phyloP scores from a whole-genome alignment of 129 eudicot genomes.

The Artemisia annua region DNA sequence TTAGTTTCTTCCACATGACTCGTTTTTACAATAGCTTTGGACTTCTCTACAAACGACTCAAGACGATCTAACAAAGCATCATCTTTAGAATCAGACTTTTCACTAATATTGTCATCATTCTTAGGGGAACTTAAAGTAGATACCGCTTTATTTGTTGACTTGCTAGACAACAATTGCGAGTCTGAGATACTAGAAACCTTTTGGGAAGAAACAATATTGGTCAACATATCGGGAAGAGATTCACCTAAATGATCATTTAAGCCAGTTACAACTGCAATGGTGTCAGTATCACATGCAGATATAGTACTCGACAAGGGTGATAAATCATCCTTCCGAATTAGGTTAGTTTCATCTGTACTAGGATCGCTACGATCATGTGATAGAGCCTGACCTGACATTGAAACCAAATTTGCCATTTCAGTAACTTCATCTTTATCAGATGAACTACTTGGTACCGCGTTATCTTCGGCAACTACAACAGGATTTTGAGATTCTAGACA shows the following conservation, averaged over 20 bases:
- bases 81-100: slow-evolving; percentile 32
- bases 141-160: slow-evolving; percentile 24
- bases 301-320: slow-evolving; percentile 9
- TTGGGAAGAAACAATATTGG: slow-evolving; percentile 33
- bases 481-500: slow-evolving; percentile 18
- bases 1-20: slow-evolving; percentile 23
- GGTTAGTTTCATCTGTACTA: slow-evolving; percentile 15
- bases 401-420: slow-evolving; percentile 13
- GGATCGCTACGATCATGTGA: slow-evolving; percentile 18
- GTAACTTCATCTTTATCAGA: slow-evolving; percentile 27
- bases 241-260: slow-evolving; percentile 31
- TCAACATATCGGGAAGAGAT: slow-evolving; percentile 26
- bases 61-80: slow-evolving; percentile 25
- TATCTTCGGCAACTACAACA: slow-evolving; percentile 15
- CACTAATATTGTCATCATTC: slow-evolving; percentile 23
- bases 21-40: slow-evolving; percentile 23
- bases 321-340: slow-evolving; percentile 23
- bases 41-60: slow-evolving; percentile 25
- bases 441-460: slow-evolving; percentile 19
- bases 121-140: slow-evolving; percentile 14
- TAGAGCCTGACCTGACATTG: slow-evolving; percentile 17
- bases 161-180: slow-evolving; percentile 19
- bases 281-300: slow-evolving; percentile 22
- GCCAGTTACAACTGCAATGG: slow-evolving; percentile 22
- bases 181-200: slow-evolving; percentile 15